A percentile compares a stretch with the other conserved stretches of the same genome.
These are phyloP conservation scores for Claviceps fusiformis DNA, from an alignment of 2,329 filamentous ascomycete species.

Conservation along the genomic window DNA sequence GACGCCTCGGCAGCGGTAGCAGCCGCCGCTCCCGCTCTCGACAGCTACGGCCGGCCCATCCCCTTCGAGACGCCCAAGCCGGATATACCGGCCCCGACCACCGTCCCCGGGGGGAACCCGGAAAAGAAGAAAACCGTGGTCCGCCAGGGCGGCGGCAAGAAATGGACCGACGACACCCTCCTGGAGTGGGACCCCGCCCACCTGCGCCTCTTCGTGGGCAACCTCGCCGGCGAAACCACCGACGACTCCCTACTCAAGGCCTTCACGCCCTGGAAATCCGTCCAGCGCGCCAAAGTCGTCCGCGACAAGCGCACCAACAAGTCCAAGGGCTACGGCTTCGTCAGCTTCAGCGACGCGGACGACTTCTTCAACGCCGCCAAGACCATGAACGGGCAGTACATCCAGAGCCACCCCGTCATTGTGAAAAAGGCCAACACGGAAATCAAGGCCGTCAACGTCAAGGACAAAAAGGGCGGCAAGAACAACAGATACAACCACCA, in stretches of 20 bases:
- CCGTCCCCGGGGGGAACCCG: constrained; percentile 32
- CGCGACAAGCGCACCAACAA: constrained; percentile 94
- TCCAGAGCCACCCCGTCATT: constrained; percentile 86
- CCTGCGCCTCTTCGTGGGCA: constrained; percentile 90
- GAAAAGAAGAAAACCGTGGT: constrained; percentile 76
- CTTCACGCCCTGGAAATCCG: constrained; percentile 73
- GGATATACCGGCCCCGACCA: constrained; percentile 24
- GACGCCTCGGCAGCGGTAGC: constrained; percentile 15
- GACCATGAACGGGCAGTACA: constrained; percentile 99
- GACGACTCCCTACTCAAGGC: constrained; percentile 93
- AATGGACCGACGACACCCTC: constrained; percentile 77
- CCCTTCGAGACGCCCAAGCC: constrained; percentile 16
- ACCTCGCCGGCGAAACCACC: constrained; percentile 91
- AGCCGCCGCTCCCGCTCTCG: constrained; percentile 14
- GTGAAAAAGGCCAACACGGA: constrained; percentile 84
- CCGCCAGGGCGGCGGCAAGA: constrained; percentile 78
- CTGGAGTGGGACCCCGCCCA: constrained; percentile 95
- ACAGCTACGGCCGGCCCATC: constrained; percentile 19
- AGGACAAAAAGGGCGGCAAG: constrained; percentile 36
- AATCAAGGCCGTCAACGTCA: constrained; percentile 62
- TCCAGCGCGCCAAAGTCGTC: constrained; percentile 86
- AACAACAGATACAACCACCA: constrained; percentile 19
- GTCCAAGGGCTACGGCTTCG: constrained; percentile 91
- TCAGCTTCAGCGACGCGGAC: constrained; percentile 88
- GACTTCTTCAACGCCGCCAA: constrained; percentile 93